A percentile compares a stretch with the other conserved stretches of the same genome.
These are phyloP conservation scores for Letharia lupina DNA, from an alignment of 495 filamentous ascomycete genomes.

Conservation along the genomic window DNA sequence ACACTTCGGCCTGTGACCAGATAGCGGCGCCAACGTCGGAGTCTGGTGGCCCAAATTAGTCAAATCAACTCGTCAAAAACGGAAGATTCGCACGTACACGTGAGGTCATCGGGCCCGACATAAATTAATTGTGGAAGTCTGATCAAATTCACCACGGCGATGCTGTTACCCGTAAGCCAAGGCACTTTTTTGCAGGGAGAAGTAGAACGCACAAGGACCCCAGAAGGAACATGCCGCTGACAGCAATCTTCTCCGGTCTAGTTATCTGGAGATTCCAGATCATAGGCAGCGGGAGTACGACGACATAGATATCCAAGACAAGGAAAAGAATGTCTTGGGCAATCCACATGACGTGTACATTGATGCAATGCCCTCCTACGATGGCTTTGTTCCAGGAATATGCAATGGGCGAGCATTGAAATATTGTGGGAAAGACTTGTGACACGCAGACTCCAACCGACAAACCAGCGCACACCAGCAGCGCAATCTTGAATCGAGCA, in stretches of 20 bases:
- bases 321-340: background rate
- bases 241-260: background rate
- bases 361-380: constrained; percentile 1
- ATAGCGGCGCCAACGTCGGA: background rate
- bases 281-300: constrained; percentile 1
- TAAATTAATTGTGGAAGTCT: background rate
- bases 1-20: constrained; percentile 2
- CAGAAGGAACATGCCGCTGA: background rate
- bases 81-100: background rate
- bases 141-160: background rate
- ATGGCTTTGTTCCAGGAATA: background rate
- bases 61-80: background rate
- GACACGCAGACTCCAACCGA: constrained; percentile 1
- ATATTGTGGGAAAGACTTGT: background rate
- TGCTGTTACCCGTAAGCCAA: background rate
- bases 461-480: constrained; percentile 1
- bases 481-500: background rate
- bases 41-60: background rate
- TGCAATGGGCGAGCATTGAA: constrained; percentile 2
- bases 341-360: constrained; percentile 5
- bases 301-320: background rate
- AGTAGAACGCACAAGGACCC: background rate
- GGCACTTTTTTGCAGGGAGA: background rate
- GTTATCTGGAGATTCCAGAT: constrained; percentile 5
- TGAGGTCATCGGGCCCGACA: background rate